Base-by-base conservation (phyloP, 371 early-diverging fungal species). In the Rhizopus delemar region DNA sequence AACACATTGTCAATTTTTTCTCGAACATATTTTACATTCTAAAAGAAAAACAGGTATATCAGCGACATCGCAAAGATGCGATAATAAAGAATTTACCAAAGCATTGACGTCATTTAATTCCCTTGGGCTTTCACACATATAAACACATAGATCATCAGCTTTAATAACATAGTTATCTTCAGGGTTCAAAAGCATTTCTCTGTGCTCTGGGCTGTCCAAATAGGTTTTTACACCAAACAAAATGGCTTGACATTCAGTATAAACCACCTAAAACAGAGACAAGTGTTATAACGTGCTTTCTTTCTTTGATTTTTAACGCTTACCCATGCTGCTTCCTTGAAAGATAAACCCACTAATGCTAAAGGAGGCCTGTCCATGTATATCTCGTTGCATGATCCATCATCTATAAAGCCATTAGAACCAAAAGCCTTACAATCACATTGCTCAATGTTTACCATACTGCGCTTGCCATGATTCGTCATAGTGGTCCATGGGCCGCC, bases 391-490 rank as follows among this genome's bases (percentile, higher is more conserved):
- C 86, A 87, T 0, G 79, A 77, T 0, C 89, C 90, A 60, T 92
- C 90, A 45, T 77, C 78, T 76, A 45, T 7, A 49, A 13, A 34
- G n/a, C 9, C 35, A 12, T 34, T 16, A 41, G 45, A 33, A 22
- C 6, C 12, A 53, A 38, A 46, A 12, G 5, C 5, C 12, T 9
- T 48, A n/a, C 16, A 8, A 48, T 29, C 7, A 12, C 29, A 22
- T 48, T 31, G 2, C 22, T 46, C 5, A 3, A 46, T 2, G 33
- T 36, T 46, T 69, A 74, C 89, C 90, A 62, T 90, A 91, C 53
- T 90, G 89, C 6, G 88, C 87, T 57, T 83, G 77, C 92, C 92
- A 91, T 0, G 88, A 84, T 41, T 86, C 79, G 39, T 83, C 77
- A 53, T 88, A 90, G 15, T 63, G 65, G 48, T 84, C 74, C 54